Evolutionary conservation across 2,329 filamentous ascomycete genomes (phyloP).

Genomic region (Zelopaecilomyces penicillatus): DNA sequence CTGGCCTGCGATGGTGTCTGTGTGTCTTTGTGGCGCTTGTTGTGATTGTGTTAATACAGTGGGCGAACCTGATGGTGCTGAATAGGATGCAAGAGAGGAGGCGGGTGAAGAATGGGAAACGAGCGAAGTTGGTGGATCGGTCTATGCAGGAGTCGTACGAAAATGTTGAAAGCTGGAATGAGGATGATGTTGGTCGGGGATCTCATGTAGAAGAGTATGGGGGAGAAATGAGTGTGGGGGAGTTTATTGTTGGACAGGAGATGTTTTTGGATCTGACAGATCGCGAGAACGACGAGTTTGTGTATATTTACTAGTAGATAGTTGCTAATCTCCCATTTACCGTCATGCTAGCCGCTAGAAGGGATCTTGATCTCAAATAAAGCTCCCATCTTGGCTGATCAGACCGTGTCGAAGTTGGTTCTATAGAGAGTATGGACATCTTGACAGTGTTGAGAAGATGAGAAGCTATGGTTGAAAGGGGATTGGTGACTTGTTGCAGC

Average conservation of each 20-base stretch:
- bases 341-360: too few species aligned
- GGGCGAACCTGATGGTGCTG: conserved; percentile 44
- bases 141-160: conserved; percentile 50
- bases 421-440: too few species aligned
- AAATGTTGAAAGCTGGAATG: conserved; percentile 9
- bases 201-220: conserved; percentile 19
- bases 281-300: conserved; percentile 58
- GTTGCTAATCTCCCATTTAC: too few species aligned
- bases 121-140: conserved; percentile 47
- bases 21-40: conserved; percentile 47
- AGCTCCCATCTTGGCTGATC: too few species aligned
- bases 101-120: conserved; percentile 52
- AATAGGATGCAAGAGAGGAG: conserved; percentile 48
- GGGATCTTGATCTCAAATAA: too few species aligned
- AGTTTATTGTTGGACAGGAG: conserved; percentile 33
- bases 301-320: conserved; percentile 45
- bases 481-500: too few species aligned
- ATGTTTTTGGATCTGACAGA: conserved; percentile 56
- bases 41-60: conserved; percentile 44
- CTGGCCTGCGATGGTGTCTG: conserved; percentile 47
- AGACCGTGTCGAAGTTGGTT: too few species aligned
- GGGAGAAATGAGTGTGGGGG: conserved; percentile 11
- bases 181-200: conserved; percentile 6
- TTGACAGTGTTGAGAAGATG: too few species aligned
- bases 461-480: too few species aligned